Percentiles rank a stretch among this genome's conserved stretches.
Conservation (phyloP, 805 yeast genomes). For the Diddensiella santjacobensis region DNA sequence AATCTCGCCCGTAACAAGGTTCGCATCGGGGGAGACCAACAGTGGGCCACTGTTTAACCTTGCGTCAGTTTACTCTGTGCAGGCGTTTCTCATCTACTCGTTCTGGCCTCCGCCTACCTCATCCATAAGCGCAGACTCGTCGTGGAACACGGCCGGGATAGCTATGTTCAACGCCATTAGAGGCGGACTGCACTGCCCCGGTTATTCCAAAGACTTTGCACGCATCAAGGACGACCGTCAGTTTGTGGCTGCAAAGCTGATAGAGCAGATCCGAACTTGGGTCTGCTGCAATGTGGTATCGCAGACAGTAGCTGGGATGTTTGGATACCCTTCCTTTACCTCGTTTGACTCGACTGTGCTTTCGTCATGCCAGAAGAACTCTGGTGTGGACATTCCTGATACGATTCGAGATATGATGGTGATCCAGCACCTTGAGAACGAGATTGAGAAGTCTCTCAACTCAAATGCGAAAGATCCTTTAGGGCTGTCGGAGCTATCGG, state of each 20-base stretch:
- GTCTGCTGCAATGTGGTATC: constrained; percentile 86
- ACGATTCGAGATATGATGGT: constrained; percentile 74
- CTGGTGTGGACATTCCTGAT: constrained; percentile 47
- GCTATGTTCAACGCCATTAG: constrained; percentile 91
- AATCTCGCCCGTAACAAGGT: constrained; percentile 84
- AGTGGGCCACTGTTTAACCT: constrained; percentile 52
- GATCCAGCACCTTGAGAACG: constrained; percentile 82
- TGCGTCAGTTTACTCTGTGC: constrained; percentile 89
- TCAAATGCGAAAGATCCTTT: constrained; percentile 63
- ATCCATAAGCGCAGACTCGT: constrained; percentile 89
- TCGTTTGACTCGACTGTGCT: constrained; percentile 72
- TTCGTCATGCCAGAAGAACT: constrained; percentile 48
- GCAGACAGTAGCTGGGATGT: constrained; percentile 84
- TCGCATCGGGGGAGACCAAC: constrained; percentile 45
- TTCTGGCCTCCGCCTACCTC: constrained; percentile 97
- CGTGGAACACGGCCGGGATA: constrained; percentile 92
- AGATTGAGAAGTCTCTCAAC: constrained; percentile 71
- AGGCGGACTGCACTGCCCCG: constrained; percentile 85
- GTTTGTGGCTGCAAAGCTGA: constrained; percentile 35
- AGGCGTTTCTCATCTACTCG: constrained; percentile 82
- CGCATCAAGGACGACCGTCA: constrained; percentile 44
- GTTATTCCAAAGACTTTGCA: constrained; percentile 47
- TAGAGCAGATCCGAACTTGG: constrained; percentile 89
- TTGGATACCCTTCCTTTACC: constrained; percentile 92
- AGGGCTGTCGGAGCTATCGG: constrained; percentile 63